A percentile compares a stretch with the other conserved stretches of the same genome.
Evolutionary conservation across 371 early-diverging fungal genomes (phyloP).

Genomic region (Mortierella sp.): DNA sequence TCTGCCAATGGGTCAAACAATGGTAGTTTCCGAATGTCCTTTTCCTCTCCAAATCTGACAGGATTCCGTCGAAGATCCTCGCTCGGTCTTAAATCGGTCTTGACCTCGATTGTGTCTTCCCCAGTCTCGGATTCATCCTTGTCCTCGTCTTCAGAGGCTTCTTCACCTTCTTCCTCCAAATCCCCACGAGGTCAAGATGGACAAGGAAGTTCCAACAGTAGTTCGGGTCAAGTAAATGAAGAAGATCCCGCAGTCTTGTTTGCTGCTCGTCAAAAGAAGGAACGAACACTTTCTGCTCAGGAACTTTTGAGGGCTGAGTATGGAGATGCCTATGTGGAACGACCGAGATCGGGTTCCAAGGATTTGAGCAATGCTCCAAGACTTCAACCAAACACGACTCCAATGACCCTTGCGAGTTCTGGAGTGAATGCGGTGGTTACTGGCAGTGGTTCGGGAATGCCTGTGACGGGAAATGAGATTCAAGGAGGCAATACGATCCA

Average conservation of each 20-base stretch:
- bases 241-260: not conserved
- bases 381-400: not conserved
- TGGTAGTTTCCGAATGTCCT: constrained; percentile 29
- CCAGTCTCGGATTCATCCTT: not conserved
- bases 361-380: no score
- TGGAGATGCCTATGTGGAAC: constrained; percentile 11
- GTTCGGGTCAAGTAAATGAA: not conserved
- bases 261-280: not conserved
- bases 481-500: no score
- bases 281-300: constrained; percentile 19
- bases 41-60: constrained; percentile 30
- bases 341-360: no score
- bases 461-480: not conserved
- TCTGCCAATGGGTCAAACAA: not conserved
- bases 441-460: no score
- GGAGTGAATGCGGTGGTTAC: no score
- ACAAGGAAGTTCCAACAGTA: not conserved
- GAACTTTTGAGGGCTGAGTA: constrained; percentile 34
- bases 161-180: constrained; percentile 5
- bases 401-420: not conserved
- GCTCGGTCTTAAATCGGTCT: constrained; percentile 24
- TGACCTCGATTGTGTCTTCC: constrained; percentile 24
- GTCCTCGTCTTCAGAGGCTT: constrained; percentile 1
- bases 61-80: constrained; percentile 26
- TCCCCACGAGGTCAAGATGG: not conserved